These are phyloP conservation scores for Blastobotrys ciferrii DNA, from an alignment of 1,139 yeast species.

Conservation along the genomic window DNA sequence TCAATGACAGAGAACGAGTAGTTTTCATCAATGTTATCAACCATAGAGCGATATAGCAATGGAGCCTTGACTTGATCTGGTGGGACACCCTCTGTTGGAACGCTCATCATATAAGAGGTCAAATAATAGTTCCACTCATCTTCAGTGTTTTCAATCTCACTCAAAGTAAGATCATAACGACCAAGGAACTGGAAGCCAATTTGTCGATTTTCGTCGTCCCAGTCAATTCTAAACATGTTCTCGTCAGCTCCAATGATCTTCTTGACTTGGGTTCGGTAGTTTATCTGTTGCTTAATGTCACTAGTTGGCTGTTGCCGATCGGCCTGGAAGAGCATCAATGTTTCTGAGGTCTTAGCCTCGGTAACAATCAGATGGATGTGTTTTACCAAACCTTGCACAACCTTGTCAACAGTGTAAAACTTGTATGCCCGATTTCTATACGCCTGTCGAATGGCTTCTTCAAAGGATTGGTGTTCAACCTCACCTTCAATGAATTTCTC, in stretches of 20 bases:
- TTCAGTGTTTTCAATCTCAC: conserved; percentile 70
- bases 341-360: conserved; percentile 80
- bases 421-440: conserved; percentile 91
- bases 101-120: conserved; percentile 89
- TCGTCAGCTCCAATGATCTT: conserved; percentile 79
- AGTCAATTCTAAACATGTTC: conserved; percentile 85
- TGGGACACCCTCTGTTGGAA: conserved; percentile 96
- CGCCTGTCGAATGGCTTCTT: conserved; percentile 92
- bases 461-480: conserved; percentile 92
- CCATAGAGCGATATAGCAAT: conserved; percentile 31
- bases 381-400: conserved; percentile 83
- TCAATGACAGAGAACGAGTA: conserved; percentile 43
- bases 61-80: conserved; percentile 42
- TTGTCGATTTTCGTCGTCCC: conserved; percentile 50
- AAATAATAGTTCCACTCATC: conserved; percentile 90
- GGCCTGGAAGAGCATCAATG: conserved; percentile 73
- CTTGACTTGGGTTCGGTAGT: conserved; percentile 86
- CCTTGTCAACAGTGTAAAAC: conserved; percentile 89
- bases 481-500: conserved; percentile 85
- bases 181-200: conserved; percentile 84
- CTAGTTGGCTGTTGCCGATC: conserved; percentile 59
- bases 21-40: conserved; percentile 64
- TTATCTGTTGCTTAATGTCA: conserved; percentile 81
- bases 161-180: conserved; percentile 78
- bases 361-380: conserved; percentile 79